phyloP scores from a whole-genome alignment of 1,284 basidiomycete genomes.

The Phenoliferia sp. region DNA sequence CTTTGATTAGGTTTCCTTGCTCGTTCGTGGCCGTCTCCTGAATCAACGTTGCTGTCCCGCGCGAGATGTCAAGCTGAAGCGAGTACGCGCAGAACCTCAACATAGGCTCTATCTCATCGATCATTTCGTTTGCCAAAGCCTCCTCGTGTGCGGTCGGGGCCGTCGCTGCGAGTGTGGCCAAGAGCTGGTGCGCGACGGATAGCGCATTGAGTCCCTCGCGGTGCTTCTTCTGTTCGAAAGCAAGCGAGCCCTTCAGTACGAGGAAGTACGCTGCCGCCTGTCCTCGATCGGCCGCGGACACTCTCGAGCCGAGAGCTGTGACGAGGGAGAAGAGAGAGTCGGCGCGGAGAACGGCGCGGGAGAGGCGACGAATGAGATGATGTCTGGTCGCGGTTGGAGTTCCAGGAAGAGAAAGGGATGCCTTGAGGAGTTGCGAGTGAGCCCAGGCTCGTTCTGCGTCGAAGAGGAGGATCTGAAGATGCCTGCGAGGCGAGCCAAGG shows the following conservation, averaged over 20 bases:
- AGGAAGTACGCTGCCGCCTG: conserved; percentile 47
- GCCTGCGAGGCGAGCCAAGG: conserved; percentile 40
- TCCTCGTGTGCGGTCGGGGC: conserved; percentile 80
- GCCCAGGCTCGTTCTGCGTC: conserved; percentile 50
- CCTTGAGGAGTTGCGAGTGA: conserved; percentile 25
- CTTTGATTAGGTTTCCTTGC: conserved; percentile 58
- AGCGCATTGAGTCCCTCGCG: conserved; percentile 74
- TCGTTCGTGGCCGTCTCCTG: conserved; percentile 44
- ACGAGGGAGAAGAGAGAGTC: conserved; percentile 21
- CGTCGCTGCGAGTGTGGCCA: conserved; percentile 64
- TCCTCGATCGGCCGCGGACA: conserved; percentile 10
- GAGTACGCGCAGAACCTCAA: conserved; percentile 91
- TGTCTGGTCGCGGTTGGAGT: conserved; percentile 20
- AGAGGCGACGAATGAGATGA: conserved; percentile 29
- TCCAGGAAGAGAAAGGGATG: conserved; percentile 6
- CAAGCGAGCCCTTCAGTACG: conserved; percentile 43
- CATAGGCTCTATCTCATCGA: conserved; percentile 83
- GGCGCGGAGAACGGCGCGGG: conserved; percentile 24
- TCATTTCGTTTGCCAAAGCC: conserved; percentile 76
- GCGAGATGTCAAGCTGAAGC: conserved; percentile 45
- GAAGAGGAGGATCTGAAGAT: conserved; percentile 57
- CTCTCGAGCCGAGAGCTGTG: conserved; percentile 8
- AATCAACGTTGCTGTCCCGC: conserved; percentile 11
- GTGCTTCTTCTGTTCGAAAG: conserved; percentile 58
- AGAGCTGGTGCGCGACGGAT: conserved; percentile 67